Evolutionary conservation across 192 early-diverging fungal species (phyloP).

Genomic region (Backusella psychrophila): DNA sequence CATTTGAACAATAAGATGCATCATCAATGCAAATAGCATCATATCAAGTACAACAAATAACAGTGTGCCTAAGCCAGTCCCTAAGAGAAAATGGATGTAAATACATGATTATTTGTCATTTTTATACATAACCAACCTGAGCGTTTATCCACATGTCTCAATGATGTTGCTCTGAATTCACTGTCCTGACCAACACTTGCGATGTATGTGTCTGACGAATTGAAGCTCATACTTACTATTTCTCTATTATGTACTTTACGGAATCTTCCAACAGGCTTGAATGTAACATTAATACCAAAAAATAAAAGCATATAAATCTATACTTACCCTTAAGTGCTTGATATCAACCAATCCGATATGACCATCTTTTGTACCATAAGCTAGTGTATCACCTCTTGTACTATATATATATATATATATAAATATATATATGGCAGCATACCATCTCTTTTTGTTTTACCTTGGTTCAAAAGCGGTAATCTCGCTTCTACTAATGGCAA

Average conservation of each 20-base stretch:
- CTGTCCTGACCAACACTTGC: slow-evolving; percentile 8
- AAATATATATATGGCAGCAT: neutral
- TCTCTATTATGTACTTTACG: neutral
- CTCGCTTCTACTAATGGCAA: slow-evolving; percentile 8
- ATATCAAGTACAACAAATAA: slow-evolving; percentile 4
- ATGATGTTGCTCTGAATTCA: neutral
- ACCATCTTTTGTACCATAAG: slow-evolving; percentile 10
- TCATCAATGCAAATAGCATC: neutral
- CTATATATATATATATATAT: neutral
- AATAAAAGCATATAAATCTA: neutral
- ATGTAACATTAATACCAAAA: neutral
- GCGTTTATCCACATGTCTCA: neutral
- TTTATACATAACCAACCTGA: neutral
- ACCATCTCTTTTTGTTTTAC: neutral
- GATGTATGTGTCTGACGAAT: neutral
- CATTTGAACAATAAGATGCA: slow-evolving; percentile 18
- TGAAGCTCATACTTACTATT: neutral
- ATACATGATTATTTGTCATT: no score
- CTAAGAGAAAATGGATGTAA: neutral
- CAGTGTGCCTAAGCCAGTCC: neutral
- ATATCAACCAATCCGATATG: slow-evolving; percentile 13
- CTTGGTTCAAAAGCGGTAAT: slow-evolving; percentile 7
- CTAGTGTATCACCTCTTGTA: slow-evolving; percentile 7
- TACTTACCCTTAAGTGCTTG: slow-evolving; percentile 9
- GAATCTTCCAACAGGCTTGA: slow-evolving; percentile 6